Evolutionary conservation across 139 green algal species (phyloP).

Genomic region (Penium margaritaceum): DNA sequence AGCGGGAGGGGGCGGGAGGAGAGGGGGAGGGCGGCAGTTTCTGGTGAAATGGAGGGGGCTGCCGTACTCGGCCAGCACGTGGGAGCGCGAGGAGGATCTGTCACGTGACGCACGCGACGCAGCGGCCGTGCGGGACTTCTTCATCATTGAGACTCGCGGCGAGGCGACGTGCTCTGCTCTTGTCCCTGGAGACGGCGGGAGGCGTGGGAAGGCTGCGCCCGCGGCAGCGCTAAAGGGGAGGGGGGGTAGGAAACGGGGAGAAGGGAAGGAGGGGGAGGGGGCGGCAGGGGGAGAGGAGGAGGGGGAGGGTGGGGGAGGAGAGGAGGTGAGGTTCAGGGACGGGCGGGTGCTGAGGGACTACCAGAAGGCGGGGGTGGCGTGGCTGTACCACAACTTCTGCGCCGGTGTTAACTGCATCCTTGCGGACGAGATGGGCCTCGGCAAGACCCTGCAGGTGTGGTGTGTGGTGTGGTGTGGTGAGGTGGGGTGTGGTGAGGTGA

Average conservation of each 20-base stretch:
- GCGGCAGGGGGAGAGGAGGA: not conserved
- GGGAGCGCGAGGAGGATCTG: conserved; percentile 14
- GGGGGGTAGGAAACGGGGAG: too few relatives aligned
- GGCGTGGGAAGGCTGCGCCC: not conserved
- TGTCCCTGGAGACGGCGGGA: too few relatives aligned
- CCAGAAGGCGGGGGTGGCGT: conserved; percentile 67
- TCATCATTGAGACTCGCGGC: not conserved
- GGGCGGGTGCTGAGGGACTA: conserved; percentile 71
- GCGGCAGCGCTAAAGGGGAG: too few relatives aligned
- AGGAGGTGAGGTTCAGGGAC: conserved; percentile 43
- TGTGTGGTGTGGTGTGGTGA: not conserved
- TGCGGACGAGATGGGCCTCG: conserved; percentile 91
- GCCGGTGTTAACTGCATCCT: conserved; percentile 70
- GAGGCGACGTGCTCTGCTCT: not conserved
- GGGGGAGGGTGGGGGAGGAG: too few relatives aligned
- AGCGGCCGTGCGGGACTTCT: conserved; percentile 3
- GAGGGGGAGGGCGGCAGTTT: not conserved
- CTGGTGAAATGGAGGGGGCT: conserved; percentile 35
- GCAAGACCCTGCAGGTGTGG: conserved; percentile 73
- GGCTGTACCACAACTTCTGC: conserved; percentile 69
- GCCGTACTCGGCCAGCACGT: conserved; percentile 5
- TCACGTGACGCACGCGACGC: not conserved
- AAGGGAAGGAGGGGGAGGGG: conserved; percentile 1
- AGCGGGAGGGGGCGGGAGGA: not conserved
- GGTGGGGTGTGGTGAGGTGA: not conserved